Percentiles rank a stretch among this genome's conserved stretches.
phyloP scores from a whole-genome alignment of 1,284 basidiomycete species.

The Stygiomarasmius scandens region DNA sequence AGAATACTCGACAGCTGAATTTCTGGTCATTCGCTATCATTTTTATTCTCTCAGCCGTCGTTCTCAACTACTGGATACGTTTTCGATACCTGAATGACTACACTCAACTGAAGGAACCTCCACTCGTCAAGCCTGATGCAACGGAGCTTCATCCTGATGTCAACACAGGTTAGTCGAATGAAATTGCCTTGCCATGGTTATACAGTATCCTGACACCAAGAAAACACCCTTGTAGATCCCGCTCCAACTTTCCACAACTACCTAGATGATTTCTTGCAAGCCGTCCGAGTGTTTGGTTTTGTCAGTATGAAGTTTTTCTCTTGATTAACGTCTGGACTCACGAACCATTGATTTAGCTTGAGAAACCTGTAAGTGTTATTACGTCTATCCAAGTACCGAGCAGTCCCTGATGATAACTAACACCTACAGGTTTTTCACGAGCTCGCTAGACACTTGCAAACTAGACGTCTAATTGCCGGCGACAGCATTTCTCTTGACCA shows the following conservation, averaged over 20 bases:
- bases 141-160: conserved; percentile 87
- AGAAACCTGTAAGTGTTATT: conserved; percentile 78
- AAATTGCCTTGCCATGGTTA: background rate
- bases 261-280: conserved; percentile 92
- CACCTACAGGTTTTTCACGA: conserved; percentile 86
- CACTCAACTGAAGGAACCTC: conserved; percentile 84
- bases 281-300: conserved; percentile 94
- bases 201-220: background rate
- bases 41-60: conserved; percentile 66
- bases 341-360: conserved; percentile 47
- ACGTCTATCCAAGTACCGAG: background rate
- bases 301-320: conserved; percentile 31
- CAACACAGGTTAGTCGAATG: conserved; percentile 61
- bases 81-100: conserved; percentile 81
- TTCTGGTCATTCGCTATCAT: conserved; percentile 87
- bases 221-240: conserved; percentile 45
- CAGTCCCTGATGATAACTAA: background rate
- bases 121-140: conserved; percentile 75
- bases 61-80: conserved; percentile 82
- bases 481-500: conserved; percentile 89
- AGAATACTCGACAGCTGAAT: conserved; percentile 59
- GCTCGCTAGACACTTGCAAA: conserved; percentile 90
- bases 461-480: conserved; percentile 87
- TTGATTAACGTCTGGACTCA: background rate
- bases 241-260: conserved; percentile 89